phyloP scores from a whole-genome alignment of 352 stramenopile genomes.

The Phytophthora ramorum region DNA sequence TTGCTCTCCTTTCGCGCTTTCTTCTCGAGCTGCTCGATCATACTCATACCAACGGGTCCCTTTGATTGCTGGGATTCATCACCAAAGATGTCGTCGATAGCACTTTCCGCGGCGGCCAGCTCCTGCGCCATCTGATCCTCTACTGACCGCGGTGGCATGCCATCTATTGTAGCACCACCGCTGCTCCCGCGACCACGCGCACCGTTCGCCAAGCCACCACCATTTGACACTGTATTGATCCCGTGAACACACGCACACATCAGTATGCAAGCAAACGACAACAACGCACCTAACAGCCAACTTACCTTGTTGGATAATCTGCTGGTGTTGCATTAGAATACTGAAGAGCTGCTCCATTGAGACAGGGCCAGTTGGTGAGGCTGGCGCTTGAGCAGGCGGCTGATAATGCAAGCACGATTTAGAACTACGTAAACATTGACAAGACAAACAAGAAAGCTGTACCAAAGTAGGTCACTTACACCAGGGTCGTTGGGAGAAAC shows the following conservation, averaged over 20 bases:
- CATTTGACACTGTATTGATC: slow-evolving; percentile 53
- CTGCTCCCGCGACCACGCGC: slow-evolving; percentile 30
- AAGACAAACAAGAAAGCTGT: neutral
- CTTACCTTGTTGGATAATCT: slow-evolving; percentile 87
- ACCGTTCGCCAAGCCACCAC: slow-evolving; percentile 26
- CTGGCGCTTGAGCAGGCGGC: slow-evolving; percentile 41
- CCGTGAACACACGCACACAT: neutral
- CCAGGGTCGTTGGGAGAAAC: slow-evolving; percentile 84
- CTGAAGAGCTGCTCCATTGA: slow-evolving; percentile 90
- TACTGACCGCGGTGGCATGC: slow-evolving; percentile 48
- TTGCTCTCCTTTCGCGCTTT: slow-evolving; percentile 87
- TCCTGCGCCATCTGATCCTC: slow-evolving; percentile 89
- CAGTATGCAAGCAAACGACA: slow-evolving; percentile 14
- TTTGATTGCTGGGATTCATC: slow-evolving; percentile 77
- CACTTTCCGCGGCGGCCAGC: slow-evolving; percentile 77
- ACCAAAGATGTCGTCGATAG: slow-evolving; percentile 86
- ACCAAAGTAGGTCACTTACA: slow-evolving; percentile 41
- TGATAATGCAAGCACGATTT: slow-evolving; percentile 19
- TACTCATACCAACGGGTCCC: slow-evolving; percentile 77
- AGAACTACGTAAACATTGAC: neutral
- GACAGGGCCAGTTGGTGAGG: slow-evolving; percentile 46
- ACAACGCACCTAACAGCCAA: neutral
- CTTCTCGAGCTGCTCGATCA: slow-evolving; percentile 91
- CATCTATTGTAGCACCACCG: slow-evolving; percentile 12
- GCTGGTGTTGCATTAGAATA: slow-evolving; percentile 90